These are phyloP conservation scores for Scutellospora calospora DNA, from an alignment of 371 early-diverging fungal species.

Conservation along the genomic window DNA sequence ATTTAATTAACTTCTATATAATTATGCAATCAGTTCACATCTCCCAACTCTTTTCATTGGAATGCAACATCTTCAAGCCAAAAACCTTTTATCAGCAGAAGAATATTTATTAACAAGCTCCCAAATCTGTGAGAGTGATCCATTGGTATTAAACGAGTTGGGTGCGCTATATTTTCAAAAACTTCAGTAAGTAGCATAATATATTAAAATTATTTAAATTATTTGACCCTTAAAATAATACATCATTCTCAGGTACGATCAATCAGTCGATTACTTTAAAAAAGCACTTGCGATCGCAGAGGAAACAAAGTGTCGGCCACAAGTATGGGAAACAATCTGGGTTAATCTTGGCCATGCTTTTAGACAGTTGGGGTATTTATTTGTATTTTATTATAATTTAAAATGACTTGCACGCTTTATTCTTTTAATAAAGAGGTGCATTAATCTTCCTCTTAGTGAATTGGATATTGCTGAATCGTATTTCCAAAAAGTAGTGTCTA, in stretches of 20 bases:
- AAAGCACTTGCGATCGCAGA: constrained; percentile 62
- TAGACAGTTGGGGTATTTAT: constrained; percentile 65
- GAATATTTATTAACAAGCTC: constrained; percentile 65
- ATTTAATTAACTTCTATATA: too few relatives aligned
- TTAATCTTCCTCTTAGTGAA: constrained; percentile 51
- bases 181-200: constrained; percentile 55
- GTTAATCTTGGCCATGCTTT: constrained; percentile 77
- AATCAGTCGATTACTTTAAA: constrained; percentile 62
- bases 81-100: constrained; percentile 61
- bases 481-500: constrained; percentile 58
- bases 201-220: not conserved
- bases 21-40: constrained; percentile 62
- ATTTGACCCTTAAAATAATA: not conserved
- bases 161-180: constrained; percentile 67
- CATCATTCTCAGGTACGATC: constrained; percentile 54
- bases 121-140: constrained; percentile 65
- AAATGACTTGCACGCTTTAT: not conserved
- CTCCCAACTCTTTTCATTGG: constrained; percentile 77
- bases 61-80: constrained; percentile 74
- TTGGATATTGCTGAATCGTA: constrained; percentile 60
- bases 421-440: not conserved
- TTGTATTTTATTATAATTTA: constrained; percentile 8
- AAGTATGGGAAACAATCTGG: constrained; percentile 70
- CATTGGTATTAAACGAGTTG: constrained; percentile 73
- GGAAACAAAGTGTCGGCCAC: constrained; percentile 52